phyloP scores from a whole-genome alignment of 495 filamentous ascomycete species.

The Penicillium angulare region DNA sequence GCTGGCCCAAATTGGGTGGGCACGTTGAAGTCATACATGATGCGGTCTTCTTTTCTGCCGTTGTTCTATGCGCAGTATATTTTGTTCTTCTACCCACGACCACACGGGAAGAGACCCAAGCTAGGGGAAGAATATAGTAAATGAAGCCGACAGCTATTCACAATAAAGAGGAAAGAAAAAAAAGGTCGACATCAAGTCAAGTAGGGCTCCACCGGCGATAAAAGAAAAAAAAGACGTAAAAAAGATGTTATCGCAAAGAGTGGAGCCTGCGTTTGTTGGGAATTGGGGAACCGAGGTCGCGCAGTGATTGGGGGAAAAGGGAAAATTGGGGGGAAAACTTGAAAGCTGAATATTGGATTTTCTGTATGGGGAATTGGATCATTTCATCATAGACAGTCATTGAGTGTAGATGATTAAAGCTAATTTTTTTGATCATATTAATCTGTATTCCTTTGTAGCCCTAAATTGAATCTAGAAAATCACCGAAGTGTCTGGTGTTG shows the following conservation, averaged over 20 bases:
- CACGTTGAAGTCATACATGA: conserved; percentile 41
- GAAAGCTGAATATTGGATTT: not conserved
- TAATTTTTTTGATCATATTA: no score
- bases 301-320: not conserved
- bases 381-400: no score
- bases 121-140: conserved; percentile 3
- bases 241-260: conserved; percentile 13
- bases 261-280: conserved; percentile 30
- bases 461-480: no score
- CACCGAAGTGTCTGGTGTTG: no score
- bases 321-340: not conserved
- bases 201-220: conserved; percentile 18
- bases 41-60: not conserved
- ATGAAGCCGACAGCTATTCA: not conserved
- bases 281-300: conserved; percentile 17
- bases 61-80: not conserved
- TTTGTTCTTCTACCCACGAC: not conserved
- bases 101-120: not conserved
- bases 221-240: conserved; percentile 16
- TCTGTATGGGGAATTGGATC: no score
- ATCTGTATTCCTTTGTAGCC: no score
- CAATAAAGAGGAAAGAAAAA: conserved; percentile 8
- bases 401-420: no score
- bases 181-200: not conserved
- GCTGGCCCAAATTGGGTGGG: conserved; percentile 36